phyloP scores from a whole-genome alignment of 345 rosid genomes.

The Brassica napus region Da-Ae NC_063442.1:35263001-35263500 shows the following conservation, averaged over 20 bases:
- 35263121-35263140: constrained; percentile 10
- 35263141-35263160: constrained; percentile 17
- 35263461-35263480: neutral
- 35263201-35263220: neutral
- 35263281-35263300: constrained; percentile 57
- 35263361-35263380: neutral
- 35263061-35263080: constrained; percentile 21
- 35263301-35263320: constrained; percentile 70
- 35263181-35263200: constrained; percentile 13
- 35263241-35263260: constrained; percentile 45
- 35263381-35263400: neutral
- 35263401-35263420: neutral
- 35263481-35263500: too few relatives aligned
- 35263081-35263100: constrained; percentile 18
- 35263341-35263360: constrained; percentile 61
- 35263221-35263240: neutral
- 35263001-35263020: neutral
- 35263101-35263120: constrained; percentile 17
- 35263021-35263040: neutral
- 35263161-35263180: constrained; percentile 4
- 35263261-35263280: constrained; percentile 55
- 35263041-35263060: constrained; percentile 21
- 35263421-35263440: neutral
- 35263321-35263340: constrained; percentile 52
- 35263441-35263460: neutral